phyloP scores from a whole-genome alignment of 2,329 filamentous ascomycete genomes.

The Nigrospora sphaerica region DNA sequence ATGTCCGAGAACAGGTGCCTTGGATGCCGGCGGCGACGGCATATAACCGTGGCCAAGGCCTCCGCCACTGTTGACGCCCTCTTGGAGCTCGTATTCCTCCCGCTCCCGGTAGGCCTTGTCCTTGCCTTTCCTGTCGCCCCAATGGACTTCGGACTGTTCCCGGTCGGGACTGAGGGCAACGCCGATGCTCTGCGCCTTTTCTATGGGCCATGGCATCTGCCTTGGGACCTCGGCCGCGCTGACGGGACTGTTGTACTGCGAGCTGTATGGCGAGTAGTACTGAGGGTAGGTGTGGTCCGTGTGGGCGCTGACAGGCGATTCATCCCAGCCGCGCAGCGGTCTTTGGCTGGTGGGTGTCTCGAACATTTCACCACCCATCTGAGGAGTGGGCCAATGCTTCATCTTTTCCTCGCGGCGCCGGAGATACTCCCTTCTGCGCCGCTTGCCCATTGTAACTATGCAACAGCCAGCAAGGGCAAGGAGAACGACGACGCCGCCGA shows the following conservation, averaged over 20 bases:
- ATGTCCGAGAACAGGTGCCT: conserved; percentile 36
- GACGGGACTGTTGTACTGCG: conserved; percentile 52
- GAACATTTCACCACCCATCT: conserved; percentile 29
- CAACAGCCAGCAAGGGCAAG: conserved; percentile 41
- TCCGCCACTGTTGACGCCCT: conserved; percentile 30
- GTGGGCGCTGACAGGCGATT: conserved; percentile 39
- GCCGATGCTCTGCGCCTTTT: conserved; percentile 30
- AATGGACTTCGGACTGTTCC: conserved; percentile 16
- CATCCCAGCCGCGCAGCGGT: conserved; percentile 45
- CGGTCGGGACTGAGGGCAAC: conserved; percentile 34
- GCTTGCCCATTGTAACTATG: conserved; percentile 50
- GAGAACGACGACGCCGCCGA: conserved; percentile 40
- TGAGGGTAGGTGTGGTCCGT: conserved; percentile 31
- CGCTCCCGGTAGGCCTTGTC: conserved; percentile 7
- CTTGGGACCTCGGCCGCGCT: conserved; percentile 30
- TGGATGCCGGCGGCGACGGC: conserved; percentile 9
- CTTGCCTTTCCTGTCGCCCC: conserved; percentile 35
- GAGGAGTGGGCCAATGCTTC: conserved; percentile 34
- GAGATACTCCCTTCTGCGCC: conserved; percentile 45
- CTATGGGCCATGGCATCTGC: conserved; percentile 27
- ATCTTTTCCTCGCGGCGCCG: conserved; percentile 35
- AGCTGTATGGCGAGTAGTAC: conserved; percentile 54
- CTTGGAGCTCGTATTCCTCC: conserved; percentile 38
- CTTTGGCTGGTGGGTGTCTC: conserved; percentile 49
- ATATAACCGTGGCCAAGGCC: conserved; percentile 8